Percentiles rank a stretch among this genome's conserved stretches.
Evolutionary conservation across 352 stramenopile species (phyloP).

Genomic region (Pythium dissimile): DNA sequence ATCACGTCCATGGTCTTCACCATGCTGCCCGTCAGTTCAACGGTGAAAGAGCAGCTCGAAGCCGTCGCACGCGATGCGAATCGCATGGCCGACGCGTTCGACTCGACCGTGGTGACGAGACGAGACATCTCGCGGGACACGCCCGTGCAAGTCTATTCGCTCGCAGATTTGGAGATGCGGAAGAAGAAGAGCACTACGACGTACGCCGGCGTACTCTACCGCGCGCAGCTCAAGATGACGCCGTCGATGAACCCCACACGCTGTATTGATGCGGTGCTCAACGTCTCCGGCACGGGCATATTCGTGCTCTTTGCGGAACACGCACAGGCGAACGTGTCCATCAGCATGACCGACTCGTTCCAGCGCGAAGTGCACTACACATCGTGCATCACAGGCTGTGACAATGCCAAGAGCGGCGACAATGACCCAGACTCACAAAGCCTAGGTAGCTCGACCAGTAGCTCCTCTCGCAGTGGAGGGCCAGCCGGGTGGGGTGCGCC

Average conservation of each 20-base stretch:
- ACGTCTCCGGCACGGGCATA: slow-evolving; percentile 1
- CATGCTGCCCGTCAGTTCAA: slow-evolving; percentile 5
- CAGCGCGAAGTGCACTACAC: background rate
- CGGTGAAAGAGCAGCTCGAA: slow-evolving; percentile 2
- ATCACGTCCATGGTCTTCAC: slow-evolving; percentile 3
- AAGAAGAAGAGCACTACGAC: background rate
- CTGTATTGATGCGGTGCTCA: slow-evolving; percentile 16
- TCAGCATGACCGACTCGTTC: slow-evolving; percentile 6
- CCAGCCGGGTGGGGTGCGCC: slow-evolving; percentile 15
- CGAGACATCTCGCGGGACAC: background rate
- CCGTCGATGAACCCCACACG: background rate
- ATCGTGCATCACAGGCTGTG: slow-evolving; percentile 17
- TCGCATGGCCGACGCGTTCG: slow-evolving; percentile 6
- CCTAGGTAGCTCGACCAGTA: background rate
- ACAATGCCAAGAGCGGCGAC: background rate
- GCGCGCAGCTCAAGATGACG: background rate
- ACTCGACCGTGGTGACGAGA: background rate
- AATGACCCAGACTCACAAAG: background rate
- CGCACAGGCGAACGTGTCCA: slow-evolving; percentile 16
- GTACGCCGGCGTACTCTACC: background rate
- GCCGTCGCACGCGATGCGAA: background rate
- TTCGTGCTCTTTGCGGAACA: slow-evolving; percentile 29
- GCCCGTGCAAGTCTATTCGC: background rate
- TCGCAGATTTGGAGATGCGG: background rate
- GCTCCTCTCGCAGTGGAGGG: too few relatives aligned